Evolutionary conservation across 768 basidiomycete genomes (phyloP).

Genomic region (Russula ochroleuca): DNA sequence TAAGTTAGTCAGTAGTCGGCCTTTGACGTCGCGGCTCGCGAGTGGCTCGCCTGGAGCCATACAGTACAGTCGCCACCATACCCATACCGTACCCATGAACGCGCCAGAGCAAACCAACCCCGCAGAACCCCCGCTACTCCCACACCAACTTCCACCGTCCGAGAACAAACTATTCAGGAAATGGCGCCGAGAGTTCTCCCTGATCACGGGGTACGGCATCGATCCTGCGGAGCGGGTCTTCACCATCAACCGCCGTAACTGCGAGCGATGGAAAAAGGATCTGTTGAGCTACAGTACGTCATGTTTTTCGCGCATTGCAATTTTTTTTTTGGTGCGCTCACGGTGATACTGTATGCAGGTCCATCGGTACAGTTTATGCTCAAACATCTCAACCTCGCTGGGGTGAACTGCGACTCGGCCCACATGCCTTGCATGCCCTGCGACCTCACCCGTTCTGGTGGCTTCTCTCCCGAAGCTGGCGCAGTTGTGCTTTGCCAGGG

Average conservation of each 20-base stretch:
- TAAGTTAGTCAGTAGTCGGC: too few species aligned
- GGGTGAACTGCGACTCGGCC: constrained; percentile 62
- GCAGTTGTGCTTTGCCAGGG: constrained; percentile 85
- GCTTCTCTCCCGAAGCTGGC: constrained; percentile 73
- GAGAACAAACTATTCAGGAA: constrained; percentile 39
- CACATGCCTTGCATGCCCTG: constrained; percentile 87
- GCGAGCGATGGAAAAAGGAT: constrained; percentile 50
- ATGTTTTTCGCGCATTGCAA: background rate
- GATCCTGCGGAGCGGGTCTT: constrained; percentile 41
- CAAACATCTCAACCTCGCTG: constrained; percentile 75
- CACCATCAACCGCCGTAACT: constrained; percentile 40
- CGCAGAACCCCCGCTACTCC: background rate
- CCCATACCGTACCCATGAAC: constrained; percentile 6
- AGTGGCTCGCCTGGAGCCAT: too few species aligned
- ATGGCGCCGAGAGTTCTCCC: constrained; percentile 49
- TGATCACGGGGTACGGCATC: constrained; percentile 50
- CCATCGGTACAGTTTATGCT: constrained; percentile 88
- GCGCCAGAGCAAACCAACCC: background rate
- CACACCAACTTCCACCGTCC: constrained; percentile 20
- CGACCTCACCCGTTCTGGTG: constrained; percentile 67
- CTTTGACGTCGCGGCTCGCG: background rate
- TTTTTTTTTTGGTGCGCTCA: constrained; percentile 5
- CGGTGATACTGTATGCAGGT: constrained; percentile 44
- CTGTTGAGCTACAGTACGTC: constrained; percentile 47
- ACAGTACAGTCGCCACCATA: too few species aligned